phyloP scores from a whole-genome alignment of 2,329 filamentous ascomycete species.

The Aureobasidium sp. region DNA sequence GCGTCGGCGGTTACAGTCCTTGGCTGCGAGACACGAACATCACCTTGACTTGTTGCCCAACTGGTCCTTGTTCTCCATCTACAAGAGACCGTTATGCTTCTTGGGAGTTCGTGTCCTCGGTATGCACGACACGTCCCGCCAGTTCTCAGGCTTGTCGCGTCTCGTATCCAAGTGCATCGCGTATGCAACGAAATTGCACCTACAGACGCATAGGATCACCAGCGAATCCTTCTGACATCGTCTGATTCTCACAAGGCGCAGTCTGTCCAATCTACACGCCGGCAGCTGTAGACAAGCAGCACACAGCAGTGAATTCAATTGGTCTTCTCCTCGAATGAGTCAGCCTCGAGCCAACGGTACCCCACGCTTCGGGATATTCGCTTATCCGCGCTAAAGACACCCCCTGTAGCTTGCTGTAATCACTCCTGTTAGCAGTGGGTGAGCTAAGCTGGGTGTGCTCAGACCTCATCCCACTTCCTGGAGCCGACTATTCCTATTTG shows the following conservation, averaged over 20 bases:
- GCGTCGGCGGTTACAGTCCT: slow-evolving; percentile 7
- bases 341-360: not conserved
- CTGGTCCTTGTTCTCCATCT: not conserved
- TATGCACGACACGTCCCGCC: not conserved
- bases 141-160: not conserved
- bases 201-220: not conserved
- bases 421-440: not conserved
- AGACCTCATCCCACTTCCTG: not conserved
- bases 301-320: not conserved
- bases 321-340: not conserved
- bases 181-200: not conserved
- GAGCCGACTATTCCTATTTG: not conserved
- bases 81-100: not conserved
- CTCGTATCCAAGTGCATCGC: not conserved
- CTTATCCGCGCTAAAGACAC: not conserved
- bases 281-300: not conserved
- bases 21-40: not conserved
- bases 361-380: not conserved
- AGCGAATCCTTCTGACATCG: not conserved
- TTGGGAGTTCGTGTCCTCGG: not conserved
- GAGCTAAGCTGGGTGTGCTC: not conserved
- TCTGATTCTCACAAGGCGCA: not conserved
- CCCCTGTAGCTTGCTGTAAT: not conserved
- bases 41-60: not conserved
- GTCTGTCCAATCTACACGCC: not conserved